Base-by-base conservation (phyloP, 208 protist species). In the Crithidia sp. region DNA sequence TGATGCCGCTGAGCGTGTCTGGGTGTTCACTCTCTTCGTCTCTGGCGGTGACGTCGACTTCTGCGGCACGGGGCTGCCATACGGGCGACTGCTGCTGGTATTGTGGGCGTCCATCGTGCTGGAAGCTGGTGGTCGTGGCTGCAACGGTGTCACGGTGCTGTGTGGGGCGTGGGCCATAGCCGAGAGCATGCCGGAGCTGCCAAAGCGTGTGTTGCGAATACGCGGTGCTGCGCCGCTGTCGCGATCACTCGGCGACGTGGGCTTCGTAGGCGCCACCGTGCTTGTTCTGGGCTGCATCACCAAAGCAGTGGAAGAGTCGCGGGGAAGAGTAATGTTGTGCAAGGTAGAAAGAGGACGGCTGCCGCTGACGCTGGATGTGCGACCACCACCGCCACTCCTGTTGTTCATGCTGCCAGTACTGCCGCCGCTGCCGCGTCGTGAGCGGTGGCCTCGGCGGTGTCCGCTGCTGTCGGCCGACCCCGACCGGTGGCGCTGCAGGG, bases 401-500 rank as follows among this genome's bases (percentile, higher is more conserved):
- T 7, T 44, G 37, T 44, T 44, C 7, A 5, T n/a, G 36, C 37
- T 40, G 39, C 43, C 28, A 6, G 0, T 49, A 2, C 45, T 49
- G 7, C 12, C 12, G 45, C 45, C 12, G 45, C 45, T 49, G 7
- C 12, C 9, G 45, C 12, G 45, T 49, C 7, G 40, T 4, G 47
- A 58, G 50, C 28, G n/a, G 37, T 49, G 52, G 6, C 16, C n/a
- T 5, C 37, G 37, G 54, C 16, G 14, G 43, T 40, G 36, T 14
- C 65, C 65, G 12, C 40, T 59, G 54, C 41, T 43, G 65, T 28
- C 39, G 39, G n/a, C 17, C 49, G 61, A 66, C 12, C 28, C 19
- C 6, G 45, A 43, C 4, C 61, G 61, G 28, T 55, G 61, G 3
- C 19, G 43, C n/a, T 40, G 61, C n/a, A 66, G 45, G 17, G 41